A percentile compares a stretch with the other conserved stretches of the same genome.
phyloP scores from a whole-genome alignment of 345 rosid species.

The Excoecaria cochinchinensis region DNA sequence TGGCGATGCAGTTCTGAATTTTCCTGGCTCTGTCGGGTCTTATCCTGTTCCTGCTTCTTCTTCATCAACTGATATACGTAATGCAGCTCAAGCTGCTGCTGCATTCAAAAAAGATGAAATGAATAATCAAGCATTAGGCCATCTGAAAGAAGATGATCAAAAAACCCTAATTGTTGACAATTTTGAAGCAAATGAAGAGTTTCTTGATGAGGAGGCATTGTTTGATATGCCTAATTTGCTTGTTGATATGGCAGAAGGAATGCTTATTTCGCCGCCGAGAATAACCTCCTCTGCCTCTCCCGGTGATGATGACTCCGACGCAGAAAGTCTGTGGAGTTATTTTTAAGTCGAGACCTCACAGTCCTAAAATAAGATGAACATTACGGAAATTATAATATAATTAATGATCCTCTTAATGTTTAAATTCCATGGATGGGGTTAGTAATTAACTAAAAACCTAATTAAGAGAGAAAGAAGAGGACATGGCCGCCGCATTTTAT shows the following conservation, averaged over 20 bases:
- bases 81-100: constrained; percentile 67
- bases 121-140: background rate
- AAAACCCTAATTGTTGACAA: background rate
- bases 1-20: constrained; percentile 58
- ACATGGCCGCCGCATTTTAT: background rate
- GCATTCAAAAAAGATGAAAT: constrained; percentile 34
- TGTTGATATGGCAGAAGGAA: constrained; percentile 91
- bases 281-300: constrained; percentile 34
- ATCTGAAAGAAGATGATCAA: background rate
- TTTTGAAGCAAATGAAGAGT: constrained; percentile 23
- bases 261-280: constrained; percentile 82
- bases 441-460: background rate
- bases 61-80: constrained; percentile 59
- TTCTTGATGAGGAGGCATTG: constrained; percentile 73
- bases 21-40: constrained; percentile 46
- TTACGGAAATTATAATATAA: too few relatives aligned
- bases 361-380: too few relatives aligned
- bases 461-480: background rate
- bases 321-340: constrained; percentile 70
- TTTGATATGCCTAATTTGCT: constrained; percentile 78
- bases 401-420: background rate
- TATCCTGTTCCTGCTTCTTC: constrained; percentile 65
- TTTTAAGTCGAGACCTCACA: background rate
- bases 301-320: constrained; percentile 50
- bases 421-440: background rate